Evolutionary conservation across 2,329 filamentous ascomycete genomes (phyloP), one percentile per base, ranked within the genome.

Genomic region (Aureobasidium melanogenum): DNA sequence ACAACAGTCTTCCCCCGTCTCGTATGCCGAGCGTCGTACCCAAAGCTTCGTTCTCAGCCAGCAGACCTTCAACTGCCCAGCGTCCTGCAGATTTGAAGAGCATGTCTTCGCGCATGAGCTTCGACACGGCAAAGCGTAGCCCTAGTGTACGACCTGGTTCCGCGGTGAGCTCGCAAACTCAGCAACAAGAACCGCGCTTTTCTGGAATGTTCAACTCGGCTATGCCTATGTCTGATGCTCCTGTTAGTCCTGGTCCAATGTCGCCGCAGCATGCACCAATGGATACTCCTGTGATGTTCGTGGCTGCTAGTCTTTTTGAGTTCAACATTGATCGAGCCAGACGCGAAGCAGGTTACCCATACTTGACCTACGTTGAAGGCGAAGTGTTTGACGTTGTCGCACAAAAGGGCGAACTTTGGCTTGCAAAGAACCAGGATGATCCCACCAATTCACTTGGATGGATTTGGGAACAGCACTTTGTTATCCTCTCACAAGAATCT

Each of bases 401-500:
- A 32, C 92, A 97, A 74, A 97, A 97, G 73, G 94, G 94, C 65
- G 94, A 99, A 78, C 82, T 97, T 52, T 99, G 94, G 94, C 84
- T 99, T 62, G 94, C 94, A 58, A 91, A 91, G 74, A 99, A 99
- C 72, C 94, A 99, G 76, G 94, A 99, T 70, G 94, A 99, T 73
- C 78, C 85, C 1, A 81, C 79, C 12, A 83, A 88, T 66, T 82
- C 86, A 66, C 86, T 97, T 36, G 94, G 94, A 56, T 99, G 94
- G 94, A 96, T 99, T 69, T 99, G 94, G 94, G 96, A 92, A 69
- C 97, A 97, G 74, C 94, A 99, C 77, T 99, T 99, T 79, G 72
- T 72, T 61, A 67, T 62, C 22, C 55, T 62, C 22, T 58, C 51
- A 7, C 54, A 62, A 26, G 61, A 62, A 22, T 58, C 60, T 48